Evolutionary conservation across 2,329 filamentous ascomycete species (phyloP).

Genomic region (Atkinsonella texensis): DNA sequence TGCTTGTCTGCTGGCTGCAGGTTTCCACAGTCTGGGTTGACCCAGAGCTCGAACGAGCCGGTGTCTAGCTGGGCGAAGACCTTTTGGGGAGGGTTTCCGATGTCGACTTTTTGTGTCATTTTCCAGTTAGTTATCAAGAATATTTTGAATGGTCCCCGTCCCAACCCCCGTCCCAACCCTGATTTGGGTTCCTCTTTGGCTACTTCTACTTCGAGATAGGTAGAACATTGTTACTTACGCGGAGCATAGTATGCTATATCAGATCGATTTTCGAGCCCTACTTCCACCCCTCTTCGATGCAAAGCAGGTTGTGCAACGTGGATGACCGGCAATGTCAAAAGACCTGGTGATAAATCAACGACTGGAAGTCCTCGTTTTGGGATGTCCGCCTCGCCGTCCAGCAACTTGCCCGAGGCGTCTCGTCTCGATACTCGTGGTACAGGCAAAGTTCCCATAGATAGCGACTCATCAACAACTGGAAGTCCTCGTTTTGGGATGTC

Average conservation of each 20-base stretch:
- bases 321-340: constrained; percentile 19
- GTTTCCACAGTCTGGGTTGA: constrained; percentile 46
- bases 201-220: too few relatives aligned
- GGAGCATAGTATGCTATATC: constrained; percentile 43
- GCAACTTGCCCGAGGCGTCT: background rate
- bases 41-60: constrained; percentile 48
- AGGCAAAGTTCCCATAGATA: constrained; percentile 7
- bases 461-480: background rate
- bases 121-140: background rate
- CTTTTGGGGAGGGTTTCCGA: constrained; percentile 41
- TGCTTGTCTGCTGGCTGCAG: constrained; percentile 28
- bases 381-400: background rate
- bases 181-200: background rate
- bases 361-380: background rate
- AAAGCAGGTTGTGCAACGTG: constrained; percentile 20
- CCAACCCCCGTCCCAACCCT: too few relatives aligned
- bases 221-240: constrained; percentile 18
- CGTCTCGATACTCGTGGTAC: constrained; percentile 3
- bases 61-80: constrained; percentile 46
- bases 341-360: constrained; percentile 8
- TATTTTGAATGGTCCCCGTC: too few relatives aligned
- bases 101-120: constrained; percentile 29
- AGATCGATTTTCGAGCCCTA: constrained; percentile 35
- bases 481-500: background rate
- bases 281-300: constrained; percentile 29